These are phyloP conservation scores for Trifolium repens DNA, from an alignment of 306 rosid species.

Conservation along the genomic window DNA sequence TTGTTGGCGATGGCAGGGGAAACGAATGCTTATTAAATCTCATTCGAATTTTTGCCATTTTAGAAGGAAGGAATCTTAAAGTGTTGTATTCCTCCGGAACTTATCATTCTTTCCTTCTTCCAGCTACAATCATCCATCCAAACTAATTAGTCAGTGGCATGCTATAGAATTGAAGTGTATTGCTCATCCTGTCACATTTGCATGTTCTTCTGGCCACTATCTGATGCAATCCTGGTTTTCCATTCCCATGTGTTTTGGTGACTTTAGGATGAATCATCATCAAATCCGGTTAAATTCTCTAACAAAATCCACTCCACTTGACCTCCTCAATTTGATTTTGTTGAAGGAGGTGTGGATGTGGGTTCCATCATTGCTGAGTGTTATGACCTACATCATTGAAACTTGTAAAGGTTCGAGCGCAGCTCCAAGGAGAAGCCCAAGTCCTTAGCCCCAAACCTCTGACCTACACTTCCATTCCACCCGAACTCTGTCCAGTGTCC, in stretches of 20 bases:
- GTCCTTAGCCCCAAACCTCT: not conserved
- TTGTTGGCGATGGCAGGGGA: slow-evolving; percentile 12
- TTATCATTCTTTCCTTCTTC: slow-evolving; percentile 29
- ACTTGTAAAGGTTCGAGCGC: not conserved
- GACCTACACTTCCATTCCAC: not conserved
- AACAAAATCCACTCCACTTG: not conserved
- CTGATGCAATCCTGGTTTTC: not conserved
- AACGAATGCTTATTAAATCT: slow-evolving; percentile 2
- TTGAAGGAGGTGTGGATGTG: not conserved
- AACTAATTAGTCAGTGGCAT: not conserved
- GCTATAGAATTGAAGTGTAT: not conserved
- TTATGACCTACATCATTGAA: not conserved
- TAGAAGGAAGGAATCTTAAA: not conserved
- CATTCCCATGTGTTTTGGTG: not conserved
- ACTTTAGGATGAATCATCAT: not conserved
- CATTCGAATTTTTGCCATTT: slow-evolving; percentile 1
- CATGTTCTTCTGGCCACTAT: not conserved
- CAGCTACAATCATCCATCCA: not conserved
- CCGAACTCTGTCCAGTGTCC: not conserved
- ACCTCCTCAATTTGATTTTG: not conserved
- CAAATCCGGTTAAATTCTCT: not conserved
- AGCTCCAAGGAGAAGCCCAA: not conserved
- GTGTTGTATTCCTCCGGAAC: slow-evolving; percentile 21
- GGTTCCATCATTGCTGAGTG: not conserved
- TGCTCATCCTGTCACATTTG: not conserved